A percentile compares a stretch with the other conserved stretches of the same genome.
phyloP scores from a whole-genome alignment of 108 stramenopile species.

The Stephanodiscus triporus region DNA sequence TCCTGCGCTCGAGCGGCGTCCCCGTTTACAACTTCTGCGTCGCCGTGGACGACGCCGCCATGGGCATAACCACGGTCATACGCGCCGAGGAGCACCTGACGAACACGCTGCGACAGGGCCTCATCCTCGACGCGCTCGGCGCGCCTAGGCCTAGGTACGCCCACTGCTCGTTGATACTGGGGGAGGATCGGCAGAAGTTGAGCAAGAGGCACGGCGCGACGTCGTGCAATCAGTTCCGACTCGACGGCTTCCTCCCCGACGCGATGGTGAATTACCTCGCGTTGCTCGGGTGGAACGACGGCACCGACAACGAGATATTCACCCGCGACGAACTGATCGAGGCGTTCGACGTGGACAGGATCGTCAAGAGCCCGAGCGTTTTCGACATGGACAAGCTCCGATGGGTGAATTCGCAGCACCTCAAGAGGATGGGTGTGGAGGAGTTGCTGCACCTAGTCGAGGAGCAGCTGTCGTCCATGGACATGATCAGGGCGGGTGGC shows the following conservation, averaged over 20 bases:
- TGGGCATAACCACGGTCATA: constrained; percentile 96
- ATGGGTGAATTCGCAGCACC: constrained; percentile 96
- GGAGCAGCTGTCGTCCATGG: constrained; percentile 69
- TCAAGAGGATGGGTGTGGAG: constrained; percentile 74
- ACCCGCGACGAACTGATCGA: constrained; percentile 94
- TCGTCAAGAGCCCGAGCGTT: constrained; percentile 93
- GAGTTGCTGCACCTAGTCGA: constrained; percentile 70
- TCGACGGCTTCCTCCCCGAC: constrained; percentile 93
- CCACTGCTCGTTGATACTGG: constrained; percentile 96
- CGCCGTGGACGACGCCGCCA: constrained; percentile 95
- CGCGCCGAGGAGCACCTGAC: constrained; percentile 98
- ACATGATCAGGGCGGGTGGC: constrained; percentile 60
- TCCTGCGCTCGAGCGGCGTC: constrained; percentile 90
- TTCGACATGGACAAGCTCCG: constrained; percentile 97
- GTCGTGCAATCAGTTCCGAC: constrained; percentile 92
- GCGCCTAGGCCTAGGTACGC: constrained; percentile 92
- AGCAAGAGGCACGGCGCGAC: constrained; percentile 98
- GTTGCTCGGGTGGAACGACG: constrained; percentile 97
- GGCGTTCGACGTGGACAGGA: constrained; percentile 89
- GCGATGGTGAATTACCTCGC: constrained; percentile 97
- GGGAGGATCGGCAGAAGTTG: constrained; percentile 96
- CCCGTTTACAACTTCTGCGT: constrained; percentile 99
- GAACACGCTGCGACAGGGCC: constrained; percentile 93
- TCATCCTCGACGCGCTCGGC: constrained; percentile 88
- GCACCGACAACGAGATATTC: constrained; percentile 97